phyloP scores from a whole-genome alignment of 2,329 filamentous ascomycete species.

The Aspergillus brunneoviolaceus region DNA sequence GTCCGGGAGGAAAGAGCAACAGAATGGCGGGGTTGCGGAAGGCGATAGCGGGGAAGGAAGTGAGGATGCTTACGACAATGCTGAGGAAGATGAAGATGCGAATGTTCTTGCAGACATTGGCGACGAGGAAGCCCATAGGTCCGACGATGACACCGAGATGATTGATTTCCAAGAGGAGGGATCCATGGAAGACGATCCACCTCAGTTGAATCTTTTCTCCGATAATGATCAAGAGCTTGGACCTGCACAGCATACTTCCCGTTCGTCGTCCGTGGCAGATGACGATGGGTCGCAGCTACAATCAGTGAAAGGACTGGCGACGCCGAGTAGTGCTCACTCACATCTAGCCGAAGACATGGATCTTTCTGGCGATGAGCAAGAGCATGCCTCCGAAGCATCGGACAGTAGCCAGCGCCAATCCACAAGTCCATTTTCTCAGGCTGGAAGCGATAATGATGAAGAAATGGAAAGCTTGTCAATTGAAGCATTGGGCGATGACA shows the following conservation, averaged over 20 bases:
- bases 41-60: not conserved
- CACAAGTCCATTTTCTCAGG: not conserved
- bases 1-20: not conserved
- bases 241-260: not conserved
- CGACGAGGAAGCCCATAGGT: not conserved
- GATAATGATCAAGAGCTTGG: not conserved
- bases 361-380: not conserved
- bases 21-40: not conserved
- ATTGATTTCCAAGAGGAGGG: not conserved
- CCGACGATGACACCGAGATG: not conserved
- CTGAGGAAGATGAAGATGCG: constrained; percentile 1
- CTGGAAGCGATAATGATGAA: not conserved
- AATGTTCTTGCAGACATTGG: not conserved
- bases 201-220: not conserved
- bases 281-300: not conserved
- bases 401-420: not conserved
- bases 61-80: not conserved
- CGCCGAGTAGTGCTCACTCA: not conserved
- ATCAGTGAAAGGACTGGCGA: not conserved
- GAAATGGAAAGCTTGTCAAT: not conserved
- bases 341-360: not conserved
- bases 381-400: not conserved
- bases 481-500: not conserved
- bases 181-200: not conserved
- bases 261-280: not conserved